Conservation (phyloP, 768 basidiomycete genomes). For the Russula emetica region DNA sequence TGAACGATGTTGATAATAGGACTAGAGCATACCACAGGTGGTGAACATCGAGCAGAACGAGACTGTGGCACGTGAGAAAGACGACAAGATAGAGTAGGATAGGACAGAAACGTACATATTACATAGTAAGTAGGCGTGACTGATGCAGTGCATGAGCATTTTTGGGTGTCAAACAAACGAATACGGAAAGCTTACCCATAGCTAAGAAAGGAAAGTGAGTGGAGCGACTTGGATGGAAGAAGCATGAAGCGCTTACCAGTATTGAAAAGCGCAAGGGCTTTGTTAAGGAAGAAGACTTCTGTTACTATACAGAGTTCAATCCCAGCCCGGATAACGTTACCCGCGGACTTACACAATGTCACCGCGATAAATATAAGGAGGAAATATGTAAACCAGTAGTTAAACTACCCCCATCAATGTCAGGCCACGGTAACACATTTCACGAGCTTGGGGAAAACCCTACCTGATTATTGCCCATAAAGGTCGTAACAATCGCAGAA, state of each 20-base stretch:
- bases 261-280: constrained; percentile 94
- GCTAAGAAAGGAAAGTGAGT: constrained; percentile 38
- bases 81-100: not conserved
- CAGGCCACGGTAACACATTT: constrained; percentile 4
- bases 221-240: constrained; percentile 13
- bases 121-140: constrained; percentile 89
- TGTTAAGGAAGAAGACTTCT: constrained; percentile 94
- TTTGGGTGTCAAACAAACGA: constrained; percentile 25
- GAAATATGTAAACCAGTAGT: constrained; percentile 89
- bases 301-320: constrained; percentile 46
- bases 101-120: constrained; percentile 49
- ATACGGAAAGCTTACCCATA: constrained; percentile 50
- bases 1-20: not conserved
- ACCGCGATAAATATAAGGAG: constrained; percentile 75
- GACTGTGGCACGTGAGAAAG: constrained; percentile 40
- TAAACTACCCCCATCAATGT: constrained; percentile 55
- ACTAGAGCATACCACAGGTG: constrained; percentile 60
- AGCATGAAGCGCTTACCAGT: constrained; percentile 49
- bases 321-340: not conserved
- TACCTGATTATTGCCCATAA: constrained; percentile 74
- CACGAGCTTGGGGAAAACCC: constrained; percentile 32
- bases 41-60: constrained; percentile 84
- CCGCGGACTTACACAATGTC: constrained; percentile 61
- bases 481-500: constrained; percentile 79
- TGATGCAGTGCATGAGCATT: constrained; percentile 34